These are phyloP conservation scores for Puccinellia tenuiflora DNA, from an alignment of 176 grass and related monocot genomes.

Conservation along the genomic window DNA sequence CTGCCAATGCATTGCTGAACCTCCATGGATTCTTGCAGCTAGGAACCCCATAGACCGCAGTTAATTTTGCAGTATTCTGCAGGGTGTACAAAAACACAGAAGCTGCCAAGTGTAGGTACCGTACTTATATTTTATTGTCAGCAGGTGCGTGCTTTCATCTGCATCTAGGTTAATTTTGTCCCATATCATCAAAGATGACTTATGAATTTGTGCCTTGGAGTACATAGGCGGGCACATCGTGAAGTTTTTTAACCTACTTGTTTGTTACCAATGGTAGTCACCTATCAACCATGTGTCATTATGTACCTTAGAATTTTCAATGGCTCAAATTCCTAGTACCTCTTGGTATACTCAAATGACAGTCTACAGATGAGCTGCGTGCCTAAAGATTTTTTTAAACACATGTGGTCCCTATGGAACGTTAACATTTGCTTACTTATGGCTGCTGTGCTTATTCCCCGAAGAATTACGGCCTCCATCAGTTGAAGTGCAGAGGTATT, in stretches of 20 bases:
- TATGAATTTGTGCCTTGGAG: not conserved
- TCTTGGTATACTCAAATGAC: not conserved
- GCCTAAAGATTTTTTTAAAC: not conserved
- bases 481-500: too few species aligned
- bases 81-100: not conserved
- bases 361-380: not conserved
- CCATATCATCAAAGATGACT: not conserved
- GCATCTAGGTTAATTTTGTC: not conserved
- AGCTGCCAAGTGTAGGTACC: not conserved
- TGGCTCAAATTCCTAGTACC: not conserved
- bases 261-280: not conserved
- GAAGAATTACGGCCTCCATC: not conserved
- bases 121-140: not conserved
- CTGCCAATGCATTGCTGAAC: not conserved
- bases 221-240: not conserved
- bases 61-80: not conserved
- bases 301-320: not conserved
- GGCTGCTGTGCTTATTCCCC: too few species aligned
- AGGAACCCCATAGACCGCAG: not conserved
- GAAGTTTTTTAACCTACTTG: not conserved
- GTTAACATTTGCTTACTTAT: too few species aligned
- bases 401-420: not conserved
- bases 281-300: not conserved
- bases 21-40: not conserved
- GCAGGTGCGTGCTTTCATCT: not conserved